phyloP scores from a whole-genome alignment of 2,329 filamentous ascomycete species.

The Botrytis galanthina region DNA sequence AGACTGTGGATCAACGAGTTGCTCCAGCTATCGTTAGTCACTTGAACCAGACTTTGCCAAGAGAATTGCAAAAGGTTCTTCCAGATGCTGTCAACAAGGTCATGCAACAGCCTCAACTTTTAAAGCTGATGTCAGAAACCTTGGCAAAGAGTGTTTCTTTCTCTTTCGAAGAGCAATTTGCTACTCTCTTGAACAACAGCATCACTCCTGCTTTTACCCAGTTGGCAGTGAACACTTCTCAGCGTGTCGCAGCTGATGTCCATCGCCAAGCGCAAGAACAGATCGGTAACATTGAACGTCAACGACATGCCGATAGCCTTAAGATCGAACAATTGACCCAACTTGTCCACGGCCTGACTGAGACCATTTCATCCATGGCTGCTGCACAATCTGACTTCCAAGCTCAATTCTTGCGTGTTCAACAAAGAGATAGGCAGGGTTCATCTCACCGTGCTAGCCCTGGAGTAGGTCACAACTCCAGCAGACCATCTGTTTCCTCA shows the following conservation, averaged over 20 bases:
- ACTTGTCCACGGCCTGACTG: conserved; percentile 63
- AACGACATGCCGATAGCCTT: conserved; percentile 41
- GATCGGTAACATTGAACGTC: conserved; percentile 33
- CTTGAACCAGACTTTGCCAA: conserved; percentile 42
- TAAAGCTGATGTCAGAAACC: conserved; percentile 70
- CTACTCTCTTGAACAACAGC: conserved; percentile 57
- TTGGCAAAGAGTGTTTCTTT: conserved; percentile 64
- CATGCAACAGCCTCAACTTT: conserved; percentile 70
- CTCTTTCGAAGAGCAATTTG: conserved; percentile 68
- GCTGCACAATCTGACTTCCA: conserved; percentile 67
- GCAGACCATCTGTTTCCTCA: conserved; percentile 25
- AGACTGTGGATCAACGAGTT: conserved; percentile 67
- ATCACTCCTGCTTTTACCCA: conserved; percentile 66
- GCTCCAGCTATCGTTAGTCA: conserved; percentile 54
- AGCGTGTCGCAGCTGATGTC: conserved; percentile 66
- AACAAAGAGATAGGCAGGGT: conserved; percentile 46
- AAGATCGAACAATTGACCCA: conserved; percentile 74
- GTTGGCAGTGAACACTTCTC: conserved; percentile 62
- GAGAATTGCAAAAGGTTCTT: conserved; percentile 68
- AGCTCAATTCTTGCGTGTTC: conserved; percentile 58
- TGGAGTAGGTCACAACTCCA: conserved; percentile 17
- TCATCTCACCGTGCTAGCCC: conserved; percentile 18
- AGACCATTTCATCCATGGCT: conserved; percentile 69
- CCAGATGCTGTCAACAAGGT: conserved; percentile 65
- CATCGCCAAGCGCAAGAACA: conserved; percentile 53